Evolutionary conservation across 177 flowering plant species (phyloP), one percentile per base, ranked within the genome.

Genomic region (Telopea speciosissima): DNA sequence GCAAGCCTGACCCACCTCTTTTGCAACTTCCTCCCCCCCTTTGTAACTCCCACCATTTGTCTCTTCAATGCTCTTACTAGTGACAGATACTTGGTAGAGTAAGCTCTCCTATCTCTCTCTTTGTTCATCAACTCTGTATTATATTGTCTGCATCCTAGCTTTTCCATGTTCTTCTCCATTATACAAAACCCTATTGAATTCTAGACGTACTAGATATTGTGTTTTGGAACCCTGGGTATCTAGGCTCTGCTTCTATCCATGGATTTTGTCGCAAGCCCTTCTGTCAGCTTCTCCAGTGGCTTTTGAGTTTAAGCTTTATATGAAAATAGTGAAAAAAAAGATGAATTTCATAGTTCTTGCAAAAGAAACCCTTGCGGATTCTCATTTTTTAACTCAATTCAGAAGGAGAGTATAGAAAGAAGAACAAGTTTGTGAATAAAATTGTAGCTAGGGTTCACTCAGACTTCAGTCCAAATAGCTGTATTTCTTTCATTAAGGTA

Each of bases 321-420:
- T 64, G 62, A 62, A 12, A 21, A 52, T 26, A 54, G 13, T 72
- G 54, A 65, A 31, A 67, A 31, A 9, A 64, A 60, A 58, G 59
- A 85, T 87, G 87, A 89, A 83, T 70, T 75, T 81, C 69, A 68
- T 76, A 1, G 72, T 85, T 16, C 84, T 84, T 24, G 16, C 75
- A 54, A 82, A 66, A 24, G 84, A 79, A 61, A 79, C 77, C 86
- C 75, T 66, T 82, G 81, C 31, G 83, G 87, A 77, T 72, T 87
- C 76, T 82, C 81, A 74, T 79, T 80, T 7, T 80, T 83, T 79
- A 78, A 82, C 36, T 72, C 63, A 13, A 73, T 70, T 44, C 68
- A 63, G 25, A 68, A 66, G 33, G 65, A n/a, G n/a, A n/a, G n/a
- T n/a, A 73, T 9, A 65, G 12, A 19, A 58, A 45, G 22, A 75